Percentiles rank a stretch among this genome's conserved stretches.
These are phyloP conservation scores for Turritis glabra DNA, from an alignment of 345 rosid genomes.

Conservation along the genomic window DNA sequence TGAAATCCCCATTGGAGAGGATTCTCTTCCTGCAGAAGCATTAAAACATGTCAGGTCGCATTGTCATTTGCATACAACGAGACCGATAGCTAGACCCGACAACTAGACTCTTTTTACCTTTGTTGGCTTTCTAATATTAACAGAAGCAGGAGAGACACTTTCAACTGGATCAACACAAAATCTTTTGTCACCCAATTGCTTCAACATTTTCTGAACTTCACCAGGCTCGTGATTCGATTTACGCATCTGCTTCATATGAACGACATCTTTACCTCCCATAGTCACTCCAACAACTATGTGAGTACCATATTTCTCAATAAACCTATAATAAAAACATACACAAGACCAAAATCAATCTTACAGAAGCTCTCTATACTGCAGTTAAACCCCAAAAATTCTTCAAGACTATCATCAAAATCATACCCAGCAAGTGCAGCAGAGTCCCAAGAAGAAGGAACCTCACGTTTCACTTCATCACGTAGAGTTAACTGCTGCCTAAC, in stretches of 20 bases:
- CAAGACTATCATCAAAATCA: neutral
- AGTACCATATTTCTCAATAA: constrained; percentile 86
- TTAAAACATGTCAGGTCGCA: neutral
- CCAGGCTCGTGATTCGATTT: constrained; percentile 58
- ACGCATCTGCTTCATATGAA: constrained; percentile 69
- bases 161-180: constrained; percentile 47
- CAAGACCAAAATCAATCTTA: neutral
- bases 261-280: constrained; percentile 87
- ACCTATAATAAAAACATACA: constrained; percentile 40
- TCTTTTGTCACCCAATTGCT: constrained; percentile 61
- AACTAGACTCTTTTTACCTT: constrained; percentile 43
- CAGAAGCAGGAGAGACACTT: constrained; percentile 19
- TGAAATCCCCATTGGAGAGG: constrained; percentile 44
- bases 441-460: constrained; percentile 92
- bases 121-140: constrained; percentile 32
- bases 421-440: constrained; percentile 90
- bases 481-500: constrained; percentile 62
- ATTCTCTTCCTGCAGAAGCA: constrained; percentile 53
- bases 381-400: neutral
- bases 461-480: constrained; percentile 65
- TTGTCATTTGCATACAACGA: neutral
- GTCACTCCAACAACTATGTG: constrained; percentile 76
- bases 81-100: neutral
- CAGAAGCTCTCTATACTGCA: neutral
- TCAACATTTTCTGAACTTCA: constrained; percentile 66